phyloP scores from a whole-genome alignment of 345 rosid genomes.

The Brassica rapa region DNA sequence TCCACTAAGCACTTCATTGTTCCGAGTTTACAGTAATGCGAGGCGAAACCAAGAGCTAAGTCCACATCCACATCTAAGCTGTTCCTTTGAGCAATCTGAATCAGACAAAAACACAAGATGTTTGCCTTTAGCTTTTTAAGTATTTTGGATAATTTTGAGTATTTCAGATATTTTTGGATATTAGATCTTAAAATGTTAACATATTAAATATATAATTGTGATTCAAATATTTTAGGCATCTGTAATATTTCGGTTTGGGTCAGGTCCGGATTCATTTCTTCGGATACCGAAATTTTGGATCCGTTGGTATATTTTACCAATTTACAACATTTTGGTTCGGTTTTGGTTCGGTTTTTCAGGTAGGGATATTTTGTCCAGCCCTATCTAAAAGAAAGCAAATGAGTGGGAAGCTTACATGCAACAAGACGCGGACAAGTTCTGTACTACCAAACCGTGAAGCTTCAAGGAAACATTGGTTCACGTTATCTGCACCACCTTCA shows the following conservation, averaged over 20 bases:
- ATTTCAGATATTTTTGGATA: not conserved
- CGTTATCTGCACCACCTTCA: slow-evolving; percentile 96
- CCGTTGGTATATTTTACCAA: too few species aligned
- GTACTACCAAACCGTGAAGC: slow-evolving; percentile 98
- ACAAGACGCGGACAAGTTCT: slow-evolving; percentile 87
- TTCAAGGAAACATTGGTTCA: slow-evolving; percentile 94
- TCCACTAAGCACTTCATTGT: slow-evolving; percentile 98
- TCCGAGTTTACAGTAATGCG: slow-evolving; percentile 85
- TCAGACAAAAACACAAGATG: not conserved
- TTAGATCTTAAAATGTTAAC: not conserved
- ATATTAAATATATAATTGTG: too few species aligned
- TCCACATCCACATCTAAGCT: slow-evolving; percentile 98
- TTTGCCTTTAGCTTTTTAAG: too few species aligned
- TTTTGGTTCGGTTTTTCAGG: not conserved
- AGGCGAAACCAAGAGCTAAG: slow-evolving; percentile 88
- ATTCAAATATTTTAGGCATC: too few species aligned
- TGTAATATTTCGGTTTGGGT: too few species aligned
- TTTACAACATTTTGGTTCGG: not conserved
- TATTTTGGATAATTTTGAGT: too few species aligned
- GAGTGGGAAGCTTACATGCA: slow-evolving; percentile 57
- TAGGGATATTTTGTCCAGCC: not conserved
- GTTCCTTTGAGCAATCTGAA: slow-evolving; percentile 93
- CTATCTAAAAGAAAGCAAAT: not conserved
- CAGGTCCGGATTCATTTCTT: too few species aligned
- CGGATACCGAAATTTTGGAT: too few species aligned